These are phyloP conservation scores for Oryza brachyantha DNA, from an alignment of 176 grass and related monocot species.

Conservation along the genomic window DNA sequence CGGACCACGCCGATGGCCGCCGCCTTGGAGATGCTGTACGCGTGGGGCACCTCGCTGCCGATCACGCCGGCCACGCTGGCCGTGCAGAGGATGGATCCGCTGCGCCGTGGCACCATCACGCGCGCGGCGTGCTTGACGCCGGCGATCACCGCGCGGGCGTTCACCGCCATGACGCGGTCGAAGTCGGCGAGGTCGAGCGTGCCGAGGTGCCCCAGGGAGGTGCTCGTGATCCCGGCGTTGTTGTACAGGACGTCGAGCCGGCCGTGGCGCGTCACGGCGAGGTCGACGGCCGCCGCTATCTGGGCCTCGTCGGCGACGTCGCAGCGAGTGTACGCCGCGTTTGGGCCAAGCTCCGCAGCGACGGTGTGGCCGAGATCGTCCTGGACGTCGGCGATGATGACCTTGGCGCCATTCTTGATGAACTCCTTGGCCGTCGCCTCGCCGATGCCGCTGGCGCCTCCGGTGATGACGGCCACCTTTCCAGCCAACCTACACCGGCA, in stretches of 20 bases:
- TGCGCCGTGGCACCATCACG: too few species aligned
- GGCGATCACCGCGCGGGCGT: too few species aligned
- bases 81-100: too few species aligned
- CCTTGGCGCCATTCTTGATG: conserved; percentile 49
- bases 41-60: too few species aligned
- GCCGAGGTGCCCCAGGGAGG: too few species aligned
- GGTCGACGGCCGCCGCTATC: conserved; percentile 43
- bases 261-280: conserved; percentile 44
- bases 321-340: conserved; percentile 38
- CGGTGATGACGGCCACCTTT: conserved; percentile 60
- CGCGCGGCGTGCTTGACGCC: too few species aligned
- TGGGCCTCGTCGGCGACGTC: conserved; percentile 55
- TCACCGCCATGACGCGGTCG: too few species aligned
- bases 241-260: conserved; percentile 56
- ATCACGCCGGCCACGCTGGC: too few species aligned
- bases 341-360: conserved; percentile 38
- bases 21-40: conserved; percentile 19
- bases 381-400: conserved; percentile 61
- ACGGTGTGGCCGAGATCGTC: conserved; percentile 32
- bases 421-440: conserved; percentile 50
- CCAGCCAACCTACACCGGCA: conserved; percentile 44
- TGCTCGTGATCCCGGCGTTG: conserved; percentile 33
- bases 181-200: too few species aligned
- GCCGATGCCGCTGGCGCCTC: conserved; percentile 60
- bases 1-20: neutral